Percentiles rank a stretch among this genome's conserved stretches.
phyloP scores from a whole-genome alignment of 2,329 filamentous ascomycete species.

The Aspergillus proliferans region DNA sequence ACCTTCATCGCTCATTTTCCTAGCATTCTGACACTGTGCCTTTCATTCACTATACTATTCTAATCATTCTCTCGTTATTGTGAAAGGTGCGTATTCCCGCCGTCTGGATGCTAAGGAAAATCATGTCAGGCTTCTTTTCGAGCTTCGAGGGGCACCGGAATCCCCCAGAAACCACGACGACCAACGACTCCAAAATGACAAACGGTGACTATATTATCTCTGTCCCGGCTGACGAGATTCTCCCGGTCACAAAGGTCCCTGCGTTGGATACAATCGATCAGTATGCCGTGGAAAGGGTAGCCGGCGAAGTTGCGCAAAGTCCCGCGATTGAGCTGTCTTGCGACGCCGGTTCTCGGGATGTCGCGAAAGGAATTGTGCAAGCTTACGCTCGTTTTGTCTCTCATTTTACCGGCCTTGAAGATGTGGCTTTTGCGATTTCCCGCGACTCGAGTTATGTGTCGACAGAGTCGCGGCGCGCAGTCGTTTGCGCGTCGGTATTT shows the following conservation, averaged over 20 bases:
- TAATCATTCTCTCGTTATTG: constrained; percentile 5
- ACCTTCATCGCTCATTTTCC: background rate
- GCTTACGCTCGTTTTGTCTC: constrained; percentile 22
- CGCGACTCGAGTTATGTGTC: constrained; percentile 4
- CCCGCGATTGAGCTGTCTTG: constrained; percentile 8
- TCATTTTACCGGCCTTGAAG: constrained; percentile 19
- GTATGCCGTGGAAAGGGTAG: constrained; percentile 12
- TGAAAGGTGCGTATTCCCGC: constrained; percentile 10
- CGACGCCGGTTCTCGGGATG: constrained; percentile 2
- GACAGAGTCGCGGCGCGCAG: constrained; percentile 1
- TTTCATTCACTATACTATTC: background rate
- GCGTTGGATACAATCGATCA: constrained; percentile 20
- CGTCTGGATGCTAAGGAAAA: constrained; percentile 6
- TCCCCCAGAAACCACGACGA: constrained; percentile 1
- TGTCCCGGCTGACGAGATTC: constrained; percentile 1
- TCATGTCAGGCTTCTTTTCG: constrained; percentile 10
- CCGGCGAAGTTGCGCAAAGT: constrained; percentile 4
- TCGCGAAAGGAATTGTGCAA: constrained; percentile 12
- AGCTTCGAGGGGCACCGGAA: constrained; percentile 8
- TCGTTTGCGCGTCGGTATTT: constrained; percentile 11
- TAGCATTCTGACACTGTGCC: background rate
- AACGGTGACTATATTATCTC: background rate
- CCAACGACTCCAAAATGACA: background rate
- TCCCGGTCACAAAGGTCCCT: constrained; percentile 21
- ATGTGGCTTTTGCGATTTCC: constrained; percentile 17